phyloP scores from a whole-genome alignment of 805 yeast genomes.

The Pichia kluyveri region DNA sequence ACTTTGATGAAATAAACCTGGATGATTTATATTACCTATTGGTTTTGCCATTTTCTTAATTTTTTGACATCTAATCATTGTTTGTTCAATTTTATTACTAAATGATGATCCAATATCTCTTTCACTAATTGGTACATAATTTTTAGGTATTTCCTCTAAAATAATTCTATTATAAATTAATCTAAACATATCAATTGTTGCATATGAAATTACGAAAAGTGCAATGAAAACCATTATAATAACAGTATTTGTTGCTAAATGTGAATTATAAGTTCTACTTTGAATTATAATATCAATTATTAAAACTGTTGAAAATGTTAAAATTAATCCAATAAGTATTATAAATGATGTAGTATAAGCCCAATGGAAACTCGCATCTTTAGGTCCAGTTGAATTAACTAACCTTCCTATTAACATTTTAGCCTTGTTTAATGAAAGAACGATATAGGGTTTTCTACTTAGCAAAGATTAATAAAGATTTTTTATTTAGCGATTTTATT shows the following conservation, averaged over 20 bases:
- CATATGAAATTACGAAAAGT: constrained; percentile 40
- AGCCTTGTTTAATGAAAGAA: no score
- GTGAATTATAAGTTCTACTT: constrained; percentile 39
- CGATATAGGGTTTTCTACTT: no score
- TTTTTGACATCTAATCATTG: constrained; percentile 34
- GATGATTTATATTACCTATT: constrained; percentile 35
- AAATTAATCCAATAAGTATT: constrained; percentile 30
- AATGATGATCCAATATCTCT: constrained; percentile 49
- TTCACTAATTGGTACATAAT: constrained; percentile 58
- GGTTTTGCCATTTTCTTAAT: constrained; percentile 35
- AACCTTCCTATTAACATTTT: no score
- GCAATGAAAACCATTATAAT: constrained; percentile 70
- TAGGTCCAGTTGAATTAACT: no score
- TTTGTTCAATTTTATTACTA: constrained; percentile 30
- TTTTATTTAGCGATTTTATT: no score
- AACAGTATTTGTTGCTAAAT: constrained; percentile 67
- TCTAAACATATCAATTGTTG: constrained; percentile 49
- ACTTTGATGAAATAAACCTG: constrained; percentile 33
- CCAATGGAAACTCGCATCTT: constrained; percentile 23
- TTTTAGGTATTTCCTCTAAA: constrained; percentile 68
- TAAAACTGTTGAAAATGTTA: constrained; percentile 59
- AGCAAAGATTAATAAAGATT: no score
- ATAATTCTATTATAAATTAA: constrained; percentile 47
- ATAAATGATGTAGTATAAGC: constrained; percentile 36
- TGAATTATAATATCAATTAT: constrained; percentile 73